These are phyloP conservation scores for Eurotiales sp. DNA, from an alignment of 2,329 filamentous ascomycete genomes.

Conservation along the genomic window DNA sequence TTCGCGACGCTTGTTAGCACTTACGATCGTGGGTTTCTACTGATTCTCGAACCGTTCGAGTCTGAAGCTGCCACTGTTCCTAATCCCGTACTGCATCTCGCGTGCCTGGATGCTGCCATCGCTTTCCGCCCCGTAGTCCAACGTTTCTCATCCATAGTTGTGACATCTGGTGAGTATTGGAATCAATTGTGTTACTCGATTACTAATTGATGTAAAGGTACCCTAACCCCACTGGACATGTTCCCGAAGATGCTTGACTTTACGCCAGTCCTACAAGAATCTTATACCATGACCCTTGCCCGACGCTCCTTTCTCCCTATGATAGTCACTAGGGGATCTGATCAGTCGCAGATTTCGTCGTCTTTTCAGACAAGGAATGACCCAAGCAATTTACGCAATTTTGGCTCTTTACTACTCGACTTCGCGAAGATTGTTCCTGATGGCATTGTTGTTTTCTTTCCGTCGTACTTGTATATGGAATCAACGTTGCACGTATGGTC, in stretches of 20 bases:
- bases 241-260: constrained; percentile 99
- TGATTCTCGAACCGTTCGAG: constrained; percentile 97
- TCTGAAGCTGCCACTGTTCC: constrained; percentile 92
- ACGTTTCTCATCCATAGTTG: constrained; percentile 95
- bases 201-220: constrained; percentile 50
- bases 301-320: constrained; percentile 94
- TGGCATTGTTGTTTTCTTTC: constrained; percentile 98
- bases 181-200: background rate
- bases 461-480: constrained; percentile 98
- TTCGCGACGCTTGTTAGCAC: constrained; percentile 95
- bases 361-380: constrained; percentile 95
- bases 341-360: constrained; percentile 89
- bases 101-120: constrained; percentile 93
- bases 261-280: constrained; percentile 87
- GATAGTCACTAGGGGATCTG: constrained; percentile 92
- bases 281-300: constrained; percentile 94
- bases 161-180: constrained; percentile 62
- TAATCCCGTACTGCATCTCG: constrained; percentile 95
- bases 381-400: constrained; percentile 93
- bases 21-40: constrained; percentile 91
- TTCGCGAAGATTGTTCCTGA: constrained; percentile 96
- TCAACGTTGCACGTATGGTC: constrained; percentile 99
- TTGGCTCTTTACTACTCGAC: constrained; percentile 87
- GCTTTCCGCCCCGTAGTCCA: constrained; percentile 98
- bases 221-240: constrained; percentile 95